Evolutionary conservation across 306 rosid genomes (phyloP), one percentile per base, ranked within the genome.

Genomic region (Acacia acuminata): DNA sequence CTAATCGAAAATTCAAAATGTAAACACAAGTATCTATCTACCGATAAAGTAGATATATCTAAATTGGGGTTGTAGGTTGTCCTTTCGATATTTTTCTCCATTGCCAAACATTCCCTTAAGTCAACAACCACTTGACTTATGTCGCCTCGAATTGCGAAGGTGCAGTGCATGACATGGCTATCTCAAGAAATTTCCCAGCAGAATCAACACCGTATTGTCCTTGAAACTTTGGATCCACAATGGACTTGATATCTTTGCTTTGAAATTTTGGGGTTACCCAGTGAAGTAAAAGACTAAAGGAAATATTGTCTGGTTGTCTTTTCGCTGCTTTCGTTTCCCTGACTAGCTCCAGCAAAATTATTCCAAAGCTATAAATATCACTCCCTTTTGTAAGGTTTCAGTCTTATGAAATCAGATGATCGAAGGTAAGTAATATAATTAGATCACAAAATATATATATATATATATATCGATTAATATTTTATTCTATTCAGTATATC

Each of bases 291-390:
- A 76, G 85, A 27, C 43, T 66, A n/a, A 13, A 17, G 20, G 61
- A 25, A 11, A 10, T 75, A 13, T 58, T 8, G 5, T 3, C 36
- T 13, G 19, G 4, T 80, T 36, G 19, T 73, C 81, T 73, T 72
- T 3, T 10, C 64, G 85, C 4, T 65, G 86, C 86, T n/a, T n/a
- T 11, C 66, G 43, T 7, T 20, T 55, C 1, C 88, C 86, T 82
- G 40, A 87, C 61, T 34, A 87, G 38, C 82, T 79, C 85, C 5
- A 84, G 71, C 45, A 87, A 73, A 78, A 87, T 76, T 71, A 87
- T 82, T 12, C 88, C 90, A 34, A 84, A 34, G 3, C 36, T 34
- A 34, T 34, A 34, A 34, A 34, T 34, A 34, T 34, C 5, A 34
- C 36, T 34, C 38, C 50, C 74, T 32, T 73, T 85, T 2, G 15